These are phyloP conservation scores for Colletotrichum viniferum DNA, from an alignment of 2,329 filamentous ascomycete genomes.

Conservation along the genomic window DNA sequence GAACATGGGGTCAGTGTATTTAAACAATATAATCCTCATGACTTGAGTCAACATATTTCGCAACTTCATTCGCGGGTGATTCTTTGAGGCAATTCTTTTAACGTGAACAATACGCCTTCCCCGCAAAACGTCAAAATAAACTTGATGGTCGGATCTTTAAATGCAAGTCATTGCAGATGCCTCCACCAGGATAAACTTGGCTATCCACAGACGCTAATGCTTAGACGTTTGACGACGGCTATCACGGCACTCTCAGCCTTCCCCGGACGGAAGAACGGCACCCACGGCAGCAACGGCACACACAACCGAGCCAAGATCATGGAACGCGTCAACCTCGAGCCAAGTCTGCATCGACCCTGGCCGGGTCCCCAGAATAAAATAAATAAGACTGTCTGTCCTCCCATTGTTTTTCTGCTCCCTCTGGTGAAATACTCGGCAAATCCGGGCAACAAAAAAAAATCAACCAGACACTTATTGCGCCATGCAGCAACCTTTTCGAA, in stretches of 20 bases:
- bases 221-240: background rate
- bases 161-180: background rate
- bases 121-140: background rate
- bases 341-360: background rate
- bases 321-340: background rate
- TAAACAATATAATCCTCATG: slow-evolving; percentile 17
- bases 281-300: slow-evolving; percentile 8
- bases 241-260: slow-evolving; percentile 3
- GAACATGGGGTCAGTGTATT: slow-evolving; percentile 10
- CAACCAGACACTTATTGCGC: background rate
- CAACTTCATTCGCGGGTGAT: background rate
- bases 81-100: background rate
- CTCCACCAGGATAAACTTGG: background rate
- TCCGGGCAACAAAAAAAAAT: accelerated
- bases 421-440: background rate
- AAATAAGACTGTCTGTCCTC: background rate
- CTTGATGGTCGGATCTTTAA: background rate
- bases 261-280: slow-evolving; percentile 1
- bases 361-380: background rate
- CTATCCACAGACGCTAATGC: background rate
- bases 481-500: background rate
- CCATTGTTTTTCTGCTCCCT: background rate
- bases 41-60: background rate
- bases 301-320: slow-evolving; percentile 8
- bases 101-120: background rate